Percentiles rank a stretch among this genome's conserved stretches.
phyloP scores from a whole-genome alignment of 202 grass and related monocot genomes.

The Saccharum hybrid region DNA sequence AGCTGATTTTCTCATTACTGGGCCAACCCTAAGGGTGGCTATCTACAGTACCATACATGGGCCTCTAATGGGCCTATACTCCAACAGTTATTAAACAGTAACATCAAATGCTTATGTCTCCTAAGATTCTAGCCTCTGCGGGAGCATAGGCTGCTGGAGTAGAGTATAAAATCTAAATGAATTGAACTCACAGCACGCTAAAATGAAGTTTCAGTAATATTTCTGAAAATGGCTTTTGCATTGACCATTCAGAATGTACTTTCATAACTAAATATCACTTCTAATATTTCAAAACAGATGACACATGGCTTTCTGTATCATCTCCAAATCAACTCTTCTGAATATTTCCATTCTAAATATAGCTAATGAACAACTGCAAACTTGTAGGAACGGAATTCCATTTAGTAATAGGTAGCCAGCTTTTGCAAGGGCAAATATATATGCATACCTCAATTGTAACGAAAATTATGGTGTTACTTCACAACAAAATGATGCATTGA shows the following conservation, averaged over 20 bases:
- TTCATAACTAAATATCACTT: slow-evolving; percentile 2
- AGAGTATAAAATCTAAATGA: not conserved
- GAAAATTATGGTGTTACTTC: not conserved
- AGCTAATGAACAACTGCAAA: not conserved
- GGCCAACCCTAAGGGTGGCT: too few relatives aligned
- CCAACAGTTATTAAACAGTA: not conserved
- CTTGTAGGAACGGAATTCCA: not conserved
- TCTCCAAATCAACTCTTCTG: not conserved
- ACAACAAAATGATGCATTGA: slow-evolving; percentile 2
- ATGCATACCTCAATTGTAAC: not conserved
- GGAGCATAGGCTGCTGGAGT: not conserved
- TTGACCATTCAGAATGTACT: not conserved
- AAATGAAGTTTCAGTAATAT: slow-evolving; percentile 1
- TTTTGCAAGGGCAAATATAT: slow-evolving; percentile 30
- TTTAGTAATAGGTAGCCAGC: not conserved
- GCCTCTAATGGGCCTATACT: too few relatives aligned
- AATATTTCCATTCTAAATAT: slow-evolving; percentile 12
- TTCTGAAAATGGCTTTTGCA: not conserved
- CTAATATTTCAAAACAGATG: slow-evolving; percentile 2
- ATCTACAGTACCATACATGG: too few relatives aligned
- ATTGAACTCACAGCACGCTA: not conserved
- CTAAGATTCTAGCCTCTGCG: not conserved
- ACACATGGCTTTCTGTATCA: not conserved
- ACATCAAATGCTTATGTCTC: not conserved
- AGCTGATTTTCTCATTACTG: too few relatives aligned